phyloP scores from a whole-genome alignment of 441 rosid species.

The Kokia cookei region DNA sequence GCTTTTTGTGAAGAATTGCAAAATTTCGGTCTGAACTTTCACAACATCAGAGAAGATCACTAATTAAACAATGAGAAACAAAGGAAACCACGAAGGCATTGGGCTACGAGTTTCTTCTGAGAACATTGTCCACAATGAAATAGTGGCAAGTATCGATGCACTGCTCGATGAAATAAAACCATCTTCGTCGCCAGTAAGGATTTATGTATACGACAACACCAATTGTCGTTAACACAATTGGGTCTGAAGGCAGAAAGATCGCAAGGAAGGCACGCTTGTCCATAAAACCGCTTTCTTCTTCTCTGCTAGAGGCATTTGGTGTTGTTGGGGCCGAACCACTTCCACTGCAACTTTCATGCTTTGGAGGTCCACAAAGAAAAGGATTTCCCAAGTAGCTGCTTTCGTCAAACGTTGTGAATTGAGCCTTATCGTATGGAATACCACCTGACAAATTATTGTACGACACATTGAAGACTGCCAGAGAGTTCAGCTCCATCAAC shows the following conservation, averaged over 20 bases:
- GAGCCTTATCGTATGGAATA: background rate
- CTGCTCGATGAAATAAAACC: background rate
- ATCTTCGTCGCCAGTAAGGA: background rate
- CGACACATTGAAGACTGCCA: background rate
- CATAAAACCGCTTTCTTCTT: background rate
- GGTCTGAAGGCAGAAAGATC: background rate
- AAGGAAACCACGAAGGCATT: background rate
- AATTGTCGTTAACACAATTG: background rate
- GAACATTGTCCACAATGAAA: slow-evolving; percentile 2
- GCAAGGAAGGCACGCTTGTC: background rate
- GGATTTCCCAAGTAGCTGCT: background rate
- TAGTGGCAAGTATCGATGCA: background rate
- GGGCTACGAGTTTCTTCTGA: background rate
- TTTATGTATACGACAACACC: background rate
- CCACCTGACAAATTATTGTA: background rate
- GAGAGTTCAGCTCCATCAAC: background rate
- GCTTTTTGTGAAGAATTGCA: background rate
- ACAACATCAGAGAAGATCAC: background rate
- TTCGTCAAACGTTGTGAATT: background rate
- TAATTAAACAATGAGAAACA: background rate
- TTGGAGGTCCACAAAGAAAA: background rate
- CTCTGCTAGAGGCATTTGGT: background rate
- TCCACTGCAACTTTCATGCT: background rate
- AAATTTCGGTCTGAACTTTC: background rate
- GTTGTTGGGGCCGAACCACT: background rate